A percentile compares a stretch with the other conserved stretches of the same genome.
Evolutionary conservation across 495 filamentous ascomycete species (phyloP).

Genomic region (Hypomontagnella monticulosa): DNA sequence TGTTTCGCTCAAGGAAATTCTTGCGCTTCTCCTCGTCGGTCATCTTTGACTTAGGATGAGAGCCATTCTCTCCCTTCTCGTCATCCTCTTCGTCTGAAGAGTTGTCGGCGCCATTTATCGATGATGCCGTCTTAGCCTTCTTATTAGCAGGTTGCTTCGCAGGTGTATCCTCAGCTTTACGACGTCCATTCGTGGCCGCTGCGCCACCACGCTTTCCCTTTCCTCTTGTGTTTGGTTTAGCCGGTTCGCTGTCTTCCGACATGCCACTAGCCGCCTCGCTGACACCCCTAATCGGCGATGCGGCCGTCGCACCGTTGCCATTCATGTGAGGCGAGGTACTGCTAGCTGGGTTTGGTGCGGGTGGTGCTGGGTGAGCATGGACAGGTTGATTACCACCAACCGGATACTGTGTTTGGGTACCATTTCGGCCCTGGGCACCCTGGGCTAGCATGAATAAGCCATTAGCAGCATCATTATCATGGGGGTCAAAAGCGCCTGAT

Average conservation of each 20-base stretch:
- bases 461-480: constrained; percentile 96
- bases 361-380: constrained; percentile 47
- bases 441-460: constrained; percentile 92
- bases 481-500: constrained; percentile 75
- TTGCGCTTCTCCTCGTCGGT: constrained; percentile 98
- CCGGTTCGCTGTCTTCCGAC: constrained; percentile 78
- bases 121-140: constrained; percentile 69
- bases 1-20: constrained; percentile 95
- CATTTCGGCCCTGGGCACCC: constrained; percentile 73
- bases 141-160: constrained; percentile 74
- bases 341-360: constrained; percentile 52
- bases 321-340: constrained; percentile 64
- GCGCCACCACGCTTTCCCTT: constrained; percentile 73
- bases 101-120: constrained; percentile 53
- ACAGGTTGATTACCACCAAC: constrained; percentile 59
- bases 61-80: constrained; percentile 52
- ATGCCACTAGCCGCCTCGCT: constrained; percentile 76
- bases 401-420: constrained; percentile 64
- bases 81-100: constrained; percentile 65
- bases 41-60: constrained; percentile 79
- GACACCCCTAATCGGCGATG: constrained; percentile 59
- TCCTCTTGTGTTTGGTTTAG: constrained; percentile 67
- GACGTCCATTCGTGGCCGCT: constrained; percentile 64
- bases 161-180: constrained; percentile 82
- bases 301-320: constrained; percentile 54